These are phyloP conservation scores for Aspergillus kassunensis DNA, from an alignment of 495 filamentous ascomycete genomes.

Conservation along the genomic window DNA sequence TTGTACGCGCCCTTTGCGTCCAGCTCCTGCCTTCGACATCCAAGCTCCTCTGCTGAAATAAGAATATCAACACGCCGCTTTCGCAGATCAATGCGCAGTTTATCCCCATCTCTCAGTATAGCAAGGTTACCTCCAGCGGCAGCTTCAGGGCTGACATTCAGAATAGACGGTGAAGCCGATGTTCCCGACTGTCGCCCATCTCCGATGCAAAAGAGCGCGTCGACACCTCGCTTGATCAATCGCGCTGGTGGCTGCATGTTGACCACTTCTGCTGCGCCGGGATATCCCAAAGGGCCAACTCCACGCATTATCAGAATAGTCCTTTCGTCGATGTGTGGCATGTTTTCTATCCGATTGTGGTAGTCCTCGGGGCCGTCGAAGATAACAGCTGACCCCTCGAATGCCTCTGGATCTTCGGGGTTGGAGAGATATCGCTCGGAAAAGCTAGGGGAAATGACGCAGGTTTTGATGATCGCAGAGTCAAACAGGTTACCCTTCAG, in stretches of 20 bases:
- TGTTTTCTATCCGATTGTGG: constrained; percentile 41
- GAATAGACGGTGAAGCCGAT: constrained; percentile 50
- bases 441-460: constrained; percentile 49
- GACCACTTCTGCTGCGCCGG: constrained; percentile 53
- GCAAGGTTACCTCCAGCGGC: constrained; percentile 56
- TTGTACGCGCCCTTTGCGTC: constrained; percentile 31
- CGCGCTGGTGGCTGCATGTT: constrained; percentile 52
- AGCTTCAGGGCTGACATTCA: constrained; percentile 56
- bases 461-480: constrained; percentile 56
- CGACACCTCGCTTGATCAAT: constrained; percentile 42
- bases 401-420: constrained; percentile 48
- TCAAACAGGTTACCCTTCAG: constrained; percentile 49
- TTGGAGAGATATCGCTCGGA: constrained; percentile 44
- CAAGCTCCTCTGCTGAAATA: constrained; percentile 57
- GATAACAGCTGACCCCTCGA: constrained; percentile 47
- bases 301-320: constrained; percentile 54
- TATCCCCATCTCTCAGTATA: constrained; percentile 51
- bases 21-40: constrained; percentile 52
- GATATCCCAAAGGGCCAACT: constrained; percentile 50
- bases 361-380: constrained; percentile 56
- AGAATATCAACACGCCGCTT: constrained; percentile 52
- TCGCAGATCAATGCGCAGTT: constrained; percentile 51
- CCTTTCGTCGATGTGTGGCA: constrained; percentile 42
- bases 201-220: constrained; percentile 51
- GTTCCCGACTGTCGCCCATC: constrained; percentile 56